Conservation (phyloP, 1,284 basidiomycete genomes). For the Marasmius oreades region DNA sequence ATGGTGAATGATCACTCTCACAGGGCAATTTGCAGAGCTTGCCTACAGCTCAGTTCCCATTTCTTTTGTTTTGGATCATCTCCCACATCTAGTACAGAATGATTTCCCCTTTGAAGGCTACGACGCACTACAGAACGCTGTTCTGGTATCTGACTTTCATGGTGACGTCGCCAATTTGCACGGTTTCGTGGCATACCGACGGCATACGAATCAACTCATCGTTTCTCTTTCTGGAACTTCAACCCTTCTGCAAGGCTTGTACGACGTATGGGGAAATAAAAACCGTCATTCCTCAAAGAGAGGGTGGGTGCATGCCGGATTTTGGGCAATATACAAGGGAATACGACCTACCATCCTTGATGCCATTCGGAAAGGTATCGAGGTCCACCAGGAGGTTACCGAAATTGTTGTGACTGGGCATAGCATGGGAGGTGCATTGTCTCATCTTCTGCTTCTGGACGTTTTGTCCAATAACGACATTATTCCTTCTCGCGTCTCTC, state of each 20-base stretch:
- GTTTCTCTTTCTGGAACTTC: constrained; percentile 46
- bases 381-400: constrained; percentile 25
- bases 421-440: constrained; percentile 47
- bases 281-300: constrained; percentile 33
- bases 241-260: constrained; percentile 35
- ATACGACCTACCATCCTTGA: constrained; percentile 29
- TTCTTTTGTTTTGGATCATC: constrained; percentile 38
- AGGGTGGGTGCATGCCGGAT: constrained; percentile 45
- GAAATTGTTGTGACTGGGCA: constrained; percentile 49
- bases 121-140: constrained; percentile 30
- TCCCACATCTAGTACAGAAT: constrained; percentile 32
- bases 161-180: constrained; percentile 39
- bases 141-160: constrained; percentile 33
- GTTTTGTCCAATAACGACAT: constrained; percentile 31
- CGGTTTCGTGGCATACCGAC: constrained; percentile 40
- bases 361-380: constrained; percentile 27
- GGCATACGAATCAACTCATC: constrained; percentile 38
- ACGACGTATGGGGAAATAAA: constrained; percentile 39
- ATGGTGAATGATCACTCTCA: too few relatives aligned
- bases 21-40: constrained; percentile 50
- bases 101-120: constrained; percentile 48
- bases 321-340: constrained; percentile 49
- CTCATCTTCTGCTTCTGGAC: constrained; percentile 45
- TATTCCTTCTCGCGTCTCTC: constrained; percentile 20
- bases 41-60: constrained; percentile 36